A percentile compares a stretch with the other conserved stretches of the same genome.
Conservation (phyloP, 2,329 filamentous ascomycete species). For the Albophoma yamanashiensis region DNA sequence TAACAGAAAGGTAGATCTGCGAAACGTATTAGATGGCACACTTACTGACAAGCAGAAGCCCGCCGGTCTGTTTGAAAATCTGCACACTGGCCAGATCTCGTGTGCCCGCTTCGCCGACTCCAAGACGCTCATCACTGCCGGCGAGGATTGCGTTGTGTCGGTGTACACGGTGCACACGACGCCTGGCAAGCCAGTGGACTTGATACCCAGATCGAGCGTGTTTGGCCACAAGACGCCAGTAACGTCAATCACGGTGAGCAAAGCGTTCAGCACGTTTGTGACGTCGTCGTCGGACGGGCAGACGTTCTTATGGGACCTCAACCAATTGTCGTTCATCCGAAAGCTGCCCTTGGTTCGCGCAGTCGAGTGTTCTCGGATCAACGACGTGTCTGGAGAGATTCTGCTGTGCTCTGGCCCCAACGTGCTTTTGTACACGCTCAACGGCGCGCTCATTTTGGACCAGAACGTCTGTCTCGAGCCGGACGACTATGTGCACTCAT, state of each 20-base stretch:
- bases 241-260: constrained; percentile 71
- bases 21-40: constrained; percentile 1
- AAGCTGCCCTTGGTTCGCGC: constrained; percentile 50
- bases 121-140: constrained; percentile 81
- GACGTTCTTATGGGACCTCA: constrained; percentile 88
- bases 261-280: constrained; percentile 79
- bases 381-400: constrained; percentile 85
- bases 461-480: constrained; percentile 63
- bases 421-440: constrained; percentile 74
- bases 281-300: constrained; percentile 75
- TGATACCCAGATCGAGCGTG: constrained; percentile 67
- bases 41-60: constrained; percentile 30
- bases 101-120: constrained; percentile 79
- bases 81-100: constrained; percentile 85
- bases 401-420: constrained; percentile 69
- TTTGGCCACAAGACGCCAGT: constrained; percentile 87
- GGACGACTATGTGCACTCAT: constrained; percentile 70
- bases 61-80: constrained; percentile 83
- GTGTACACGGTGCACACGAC: constrained; percentile 64
- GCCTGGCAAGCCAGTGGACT: constrained; percentile 60
- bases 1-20: constrained; percentile 52
- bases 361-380: constrained; percentile 70
- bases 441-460: constrained; percentile 72
- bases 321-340: constrained; percentile 76
- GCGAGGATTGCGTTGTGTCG: constrained; percentile 83